phyloP scores from a whole-genome alignment of 1,139 yeast genomes.

The Scheffersomyces lignicola region DNA sequence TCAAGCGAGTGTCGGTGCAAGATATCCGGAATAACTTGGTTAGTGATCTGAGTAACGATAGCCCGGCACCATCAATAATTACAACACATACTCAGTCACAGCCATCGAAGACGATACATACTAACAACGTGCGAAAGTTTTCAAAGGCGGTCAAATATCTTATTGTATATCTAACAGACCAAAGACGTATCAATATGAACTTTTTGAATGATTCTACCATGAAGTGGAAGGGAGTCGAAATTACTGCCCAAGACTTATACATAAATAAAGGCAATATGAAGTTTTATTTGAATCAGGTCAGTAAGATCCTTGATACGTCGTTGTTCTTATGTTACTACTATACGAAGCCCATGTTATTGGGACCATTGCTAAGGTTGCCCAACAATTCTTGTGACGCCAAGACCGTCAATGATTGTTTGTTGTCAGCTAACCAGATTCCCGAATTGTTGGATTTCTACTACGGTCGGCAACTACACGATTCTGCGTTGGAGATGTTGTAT shows the following conservation, averaged over 20 bases:
- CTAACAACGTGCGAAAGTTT: slow-evolving; percentile 25
- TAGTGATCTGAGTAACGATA: slow-evolving; percentile 17
- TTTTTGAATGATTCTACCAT: slow-evolving; percentile 37
- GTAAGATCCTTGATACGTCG: slow-evolving; percentile 71
- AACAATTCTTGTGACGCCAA: slow-evolving; percentile 71
- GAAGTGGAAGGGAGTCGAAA: slow-evolving; percentile 46
- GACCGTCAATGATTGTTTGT: slow-evolving; percentile 58
- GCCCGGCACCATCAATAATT: slow-evolving; percentile 9
- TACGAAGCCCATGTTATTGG: slow-evolving; percentile 70
- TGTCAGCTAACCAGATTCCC: slow-evolving; percentile 46
- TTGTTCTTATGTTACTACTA: slow-evolving; percentile 72
- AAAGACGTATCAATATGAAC: slow-evolving; percentile 47
- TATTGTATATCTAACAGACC: slow-evolving; percentile 57
- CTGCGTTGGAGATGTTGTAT: slow-evolving; percentile 63
- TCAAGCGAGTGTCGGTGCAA: slow-evolving; percentile 27
- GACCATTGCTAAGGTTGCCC: slow-evolving; percentile 74
- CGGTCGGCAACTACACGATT: slow-evolving; percentile 60
- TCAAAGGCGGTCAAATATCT: slow-evolving; percentile 50
- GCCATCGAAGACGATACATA: not conserved
- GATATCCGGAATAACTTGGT: slow-evolving; percentile 27
- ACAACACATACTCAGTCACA: slow-evolving; percentile 7
- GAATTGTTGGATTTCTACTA: slow-evolving; percentile 82
- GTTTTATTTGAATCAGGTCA: slow-evolving; percentile 25
- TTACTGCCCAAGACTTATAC: slow-evolving; percentile 43
- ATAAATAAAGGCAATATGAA: slow-evolving; percentile 14